These are phyloP conservation scores for Isatis lusitanica DNA, from an alignment of 441 rosid species.

Conservation along the genomic window DNA sequence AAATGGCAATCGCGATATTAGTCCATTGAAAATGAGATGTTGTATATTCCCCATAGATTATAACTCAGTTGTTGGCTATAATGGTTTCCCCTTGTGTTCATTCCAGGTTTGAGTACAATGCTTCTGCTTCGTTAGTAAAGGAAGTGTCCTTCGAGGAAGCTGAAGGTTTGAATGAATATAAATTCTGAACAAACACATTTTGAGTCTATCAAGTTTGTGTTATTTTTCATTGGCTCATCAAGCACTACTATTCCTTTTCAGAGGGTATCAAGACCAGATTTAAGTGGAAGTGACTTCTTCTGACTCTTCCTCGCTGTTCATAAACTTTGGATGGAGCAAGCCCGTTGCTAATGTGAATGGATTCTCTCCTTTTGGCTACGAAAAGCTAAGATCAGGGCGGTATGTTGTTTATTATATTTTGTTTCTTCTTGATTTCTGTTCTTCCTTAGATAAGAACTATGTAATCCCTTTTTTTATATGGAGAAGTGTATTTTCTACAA, in stretches of 20 bases:
- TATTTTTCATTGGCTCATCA: conserved; percentile 30
- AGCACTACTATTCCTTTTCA: conserved; percentile 37
- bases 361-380: conserved; percentile 8
- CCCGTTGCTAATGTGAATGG: conserved; percentile 35
- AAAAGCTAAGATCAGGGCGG: not conserved
- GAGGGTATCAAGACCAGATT: conserved; percentile 81
- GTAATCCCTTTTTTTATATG: not conserved
- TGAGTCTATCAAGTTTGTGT: conserved; percentile 4
- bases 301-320: conserved; percentile 26
- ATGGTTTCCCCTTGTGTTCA: conserved; percentile 1
- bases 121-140: conserved; percentile 74
- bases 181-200: not conserved
- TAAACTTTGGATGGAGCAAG: conserved; percentile 18
- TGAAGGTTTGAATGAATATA: conserved; percentile 55
- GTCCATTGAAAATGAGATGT: not conserved
- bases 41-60: not conserved
- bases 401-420: conserved; percentile 23
- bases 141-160: conserved; percentile 79
- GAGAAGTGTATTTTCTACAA: not conserved
- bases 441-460: not conserved
- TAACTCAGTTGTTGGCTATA: not conserved
- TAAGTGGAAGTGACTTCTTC: conserved; percentile 46
- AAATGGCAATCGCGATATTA: not conserved
- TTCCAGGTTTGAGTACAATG: conserved; percentile 75
- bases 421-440: conserved; percentile 14